Conservation (phyloP, 768 basidiomycete species). For the Wakefieldia striispora region DNA sequence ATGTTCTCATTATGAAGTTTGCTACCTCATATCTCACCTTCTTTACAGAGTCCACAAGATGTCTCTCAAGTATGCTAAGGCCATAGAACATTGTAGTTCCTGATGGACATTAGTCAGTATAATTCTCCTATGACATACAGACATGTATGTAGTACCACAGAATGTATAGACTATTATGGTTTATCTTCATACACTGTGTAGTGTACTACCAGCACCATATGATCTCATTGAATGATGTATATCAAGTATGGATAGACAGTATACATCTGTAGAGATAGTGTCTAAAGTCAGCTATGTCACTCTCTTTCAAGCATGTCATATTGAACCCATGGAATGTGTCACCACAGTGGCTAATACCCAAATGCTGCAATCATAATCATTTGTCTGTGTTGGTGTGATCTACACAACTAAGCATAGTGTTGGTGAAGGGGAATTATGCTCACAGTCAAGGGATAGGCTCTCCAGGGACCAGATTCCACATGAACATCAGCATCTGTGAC, state of each 20-base stretch:
- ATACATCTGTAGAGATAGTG: not conserved
- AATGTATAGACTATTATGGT: no score
- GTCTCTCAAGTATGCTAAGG: no score
- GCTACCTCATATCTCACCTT: no score
- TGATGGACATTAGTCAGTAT: no score
- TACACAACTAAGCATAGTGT: not conserved
- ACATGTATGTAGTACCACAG: no score
- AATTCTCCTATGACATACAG: no score
- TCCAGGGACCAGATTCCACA: not conserved
- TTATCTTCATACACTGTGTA: no score
- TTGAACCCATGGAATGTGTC: conserved; percentile 18
- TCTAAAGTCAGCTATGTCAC: not conserved
- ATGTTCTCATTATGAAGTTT: no score
- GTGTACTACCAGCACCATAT: no score
- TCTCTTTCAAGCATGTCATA: conserved; percentile 8
- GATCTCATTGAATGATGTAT: no score
- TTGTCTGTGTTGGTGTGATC: conserved; percentile 11
- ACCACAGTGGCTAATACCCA: conserved; percentile 26
- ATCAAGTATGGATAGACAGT: not conserved
- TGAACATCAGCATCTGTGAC: not conserved
- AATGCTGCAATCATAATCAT: conserved; percentile 24
- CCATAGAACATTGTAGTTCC: no score
- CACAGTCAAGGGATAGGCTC: not conserved
- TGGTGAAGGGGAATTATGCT: not conserved
- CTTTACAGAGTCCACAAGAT: no score